Conservation (phyloP, 176 grass and related monocot species). For the Eragrostis nindensis region DNA sequence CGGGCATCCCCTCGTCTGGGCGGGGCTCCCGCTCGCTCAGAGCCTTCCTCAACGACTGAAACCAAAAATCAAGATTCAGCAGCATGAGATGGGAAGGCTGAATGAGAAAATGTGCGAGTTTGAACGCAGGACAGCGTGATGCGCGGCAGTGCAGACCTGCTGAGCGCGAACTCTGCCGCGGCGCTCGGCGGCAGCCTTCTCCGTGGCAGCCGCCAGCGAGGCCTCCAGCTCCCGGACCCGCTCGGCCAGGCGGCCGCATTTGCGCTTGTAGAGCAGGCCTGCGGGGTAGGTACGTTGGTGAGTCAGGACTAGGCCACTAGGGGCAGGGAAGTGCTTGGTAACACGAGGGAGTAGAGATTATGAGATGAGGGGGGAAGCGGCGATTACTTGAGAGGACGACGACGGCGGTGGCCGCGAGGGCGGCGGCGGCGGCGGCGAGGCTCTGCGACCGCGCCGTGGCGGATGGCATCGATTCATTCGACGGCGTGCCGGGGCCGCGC, state of each 20-base stretch:
- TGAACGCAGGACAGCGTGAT: neutral
- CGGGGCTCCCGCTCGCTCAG: slow-evolving; percentile 45
- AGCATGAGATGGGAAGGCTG: neutral
- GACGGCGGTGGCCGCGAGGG: slow-evolving; percentile 22
- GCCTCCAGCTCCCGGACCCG: slow-evolving; percentile 62
- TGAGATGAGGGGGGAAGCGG: neutral
- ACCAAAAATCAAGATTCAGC: neutral
- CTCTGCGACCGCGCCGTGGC: slow-evolving; percentile 48
- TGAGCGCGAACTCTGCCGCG: slow-evolving; percentile 75
- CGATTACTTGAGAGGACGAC: slow-evolving; percentile 56
- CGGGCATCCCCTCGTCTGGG: slow-evolving; percentile 28
- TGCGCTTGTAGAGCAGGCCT: slow-evolving; percentile 62
- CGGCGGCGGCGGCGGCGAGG: slow-evolving; percentile 43
- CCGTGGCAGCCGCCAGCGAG: slow-evolving; percentile 44
- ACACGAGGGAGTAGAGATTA: neutral
- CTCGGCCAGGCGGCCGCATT: slow-evolving; percentile 38
- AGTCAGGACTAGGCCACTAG: neutral
- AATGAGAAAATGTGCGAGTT: neutral
- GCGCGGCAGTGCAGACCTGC: slow-evolving; percentile 1
- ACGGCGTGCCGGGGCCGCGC: neutral
- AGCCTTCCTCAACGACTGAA: slow-evolving; percentile 66
- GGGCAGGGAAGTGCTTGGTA: neutral
- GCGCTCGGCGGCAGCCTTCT: slow-evolving; percentile 78
- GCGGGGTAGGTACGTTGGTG: neutral
- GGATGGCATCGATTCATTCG: neutral